Conservation (phyloP, 192 early-diverging fungal genomes). For the Spizellomyces sp. region DNA sequence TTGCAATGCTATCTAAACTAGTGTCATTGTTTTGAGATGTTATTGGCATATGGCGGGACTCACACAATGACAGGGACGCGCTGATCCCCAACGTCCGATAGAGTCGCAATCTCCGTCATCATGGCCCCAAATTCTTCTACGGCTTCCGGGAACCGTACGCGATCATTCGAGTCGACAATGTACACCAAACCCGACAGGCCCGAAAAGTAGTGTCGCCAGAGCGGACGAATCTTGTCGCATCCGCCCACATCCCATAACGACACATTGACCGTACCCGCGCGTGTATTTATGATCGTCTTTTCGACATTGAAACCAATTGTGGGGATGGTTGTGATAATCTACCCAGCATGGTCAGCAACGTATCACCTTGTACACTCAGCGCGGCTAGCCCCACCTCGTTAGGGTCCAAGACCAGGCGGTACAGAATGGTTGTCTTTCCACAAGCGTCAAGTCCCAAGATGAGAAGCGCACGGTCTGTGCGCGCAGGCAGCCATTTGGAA, state of each 20-base stretch:
- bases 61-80: slow-evolving; percentile 2
- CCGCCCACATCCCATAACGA: slow-evolving; percentile 76
- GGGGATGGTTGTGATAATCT: slow-evolving; percentile 15
- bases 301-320: slow-evolving; percentile 28
- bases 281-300: background rate
- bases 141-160: slow-evolving; percentile 85
- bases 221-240: slow-evolving; percentile 87
- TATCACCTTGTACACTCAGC: background rate
- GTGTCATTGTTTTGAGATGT: too few relatives aligned
- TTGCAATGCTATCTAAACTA: too few relatives aligned
- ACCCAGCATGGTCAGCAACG: background rate
- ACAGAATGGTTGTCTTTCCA: slow-evolving; percentile 9
- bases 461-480: background rate
- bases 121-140: slow-evolving; percentile 62
- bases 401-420: background rate
- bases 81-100: background rate
- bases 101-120: background rate
- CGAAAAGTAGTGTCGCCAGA: slow-evolving; percentile 86
- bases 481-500: too few relatives aligned
- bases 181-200: slow-evolving; percentile 85
- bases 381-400: background rate
- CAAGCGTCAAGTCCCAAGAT: background rate
- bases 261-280: background rate
- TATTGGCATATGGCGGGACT: background rate
- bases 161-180: slow-evolving; percentile 86